phyloP scores from a whole-genome alignment of 73 alveolate genomes.

The Paramecium primaurelia region DNA sequence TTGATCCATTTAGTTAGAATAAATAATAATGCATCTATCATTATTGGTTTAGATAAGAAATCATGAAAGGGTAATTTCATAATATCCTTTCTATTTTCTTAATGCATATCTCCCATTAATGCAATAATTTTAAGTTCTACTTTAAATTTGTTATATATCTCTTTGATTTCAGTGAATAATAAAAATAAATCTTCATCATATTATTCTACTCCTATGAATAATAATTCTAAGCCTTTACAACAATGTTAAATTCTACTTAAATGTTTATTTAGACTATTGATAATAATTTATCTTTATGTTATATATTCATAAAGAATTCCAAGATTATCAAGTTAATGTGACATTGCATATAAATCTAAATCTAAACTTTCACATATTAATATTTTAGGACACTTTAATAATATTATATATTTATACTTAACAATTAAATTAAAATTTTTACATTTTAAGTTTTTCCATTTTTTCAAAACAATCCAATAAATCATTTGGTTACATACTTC shows the following conservation, averaged over 20 bases:
- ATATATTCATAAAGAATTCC: background rate
- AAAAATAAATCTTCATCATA: background rate
- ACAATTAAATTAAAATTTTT: background rate
- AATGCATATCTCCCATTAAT: background rate
- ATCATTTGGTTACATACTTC: background rate
- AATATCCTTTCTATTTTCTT: background rate
- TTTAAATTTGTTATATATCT: background rate
- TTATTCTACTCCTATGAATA: background rate
- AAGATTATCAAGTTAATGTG: background rate
- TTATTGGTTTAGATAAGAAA: background rate
- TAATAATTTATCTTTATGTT: background rate
- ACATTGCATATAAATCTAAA: background rate
- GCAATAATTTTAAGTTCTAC: background rate
- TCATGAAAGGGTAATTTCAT: background rate
- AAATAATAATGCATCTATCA: slow-evolving; percentile 4
- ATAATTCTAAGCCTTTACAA: background rate
- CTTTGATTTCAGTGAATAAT: background rate
- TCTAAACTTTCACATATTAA: background rate
- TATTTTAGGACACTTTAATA: background rate
- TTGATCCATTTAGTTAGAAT: background rate
- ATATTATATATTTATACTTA: background rate
- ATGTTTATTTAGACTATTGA: background rate
- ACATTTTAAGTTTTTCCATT: background rate
- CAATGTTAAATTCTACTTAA: background rate
- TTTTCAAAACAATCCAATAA: background rate